These are phyloP conservation scores for Suillus occidentalis DNA, from an alignment of 768 basidiomycete species.

Conservation along the genomic window DNA sequence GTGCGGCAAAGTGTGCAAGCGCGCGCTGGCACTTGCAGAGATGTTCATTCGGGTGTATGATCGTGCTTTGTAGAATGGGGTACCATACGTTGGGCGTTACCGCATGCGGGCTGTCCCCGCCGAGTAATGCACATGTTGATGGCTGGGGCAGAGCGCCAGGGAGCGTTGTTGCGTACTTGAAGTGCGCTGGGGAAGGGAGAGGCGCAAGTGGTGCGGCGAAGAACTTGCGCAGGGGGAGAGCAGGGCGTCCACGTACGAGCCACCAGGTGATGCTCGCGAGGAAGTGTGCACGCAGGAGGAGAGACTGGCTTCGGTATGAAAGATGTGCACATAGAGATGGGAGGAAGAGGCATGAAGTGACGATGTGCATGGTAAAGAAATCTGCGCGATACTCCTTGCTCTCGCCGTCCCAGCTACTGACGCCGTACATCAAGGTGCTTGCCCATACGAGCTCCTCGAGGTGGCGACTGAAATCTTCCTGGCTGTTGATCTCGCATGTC, in stretches of 20 bases:
- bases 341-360: conserved; percentile 66
- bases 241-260: conserved; percentile 55
- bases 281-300: conserved; percentile 63
- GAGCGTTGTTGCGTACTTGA: conserved; percentile 24
- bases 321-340: conserved; percentile 48
- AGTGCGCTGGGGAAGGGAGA: conserved; percentile 17
- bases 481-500: conserved; percentile 38
- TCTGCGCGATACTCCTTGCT: conserved; percentile 53
- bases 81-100: conserved; percentile 59
- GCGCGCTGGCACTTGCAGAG: conserved; percentile 50
- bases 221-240: conserved; percentile 51
- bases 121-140: conserved; percentile 26
- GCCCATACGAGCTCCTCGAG: conserved; percentile 66
- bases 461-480: conserved; percentile 46
- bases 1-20: conserved; percentile 42
- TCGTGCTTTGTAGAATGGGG: conserved; percentile 48
- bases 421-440: conserved; percentile 56
- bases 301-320: conserved; percentile 56
- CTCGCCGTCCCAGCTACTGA: conserved; percentile 49
- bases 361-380: conserved; percentile 73
- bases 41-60: conserved; percentile 63
- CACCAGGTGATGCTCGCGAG: conserved; percentile 51
- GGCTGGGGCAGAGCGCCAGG: conserved; percentile 23
- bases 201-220: conserved; percentile 34
- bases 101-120: conserved; percentile 34